Evolutionary conservation across 257 asterid genomes (phyloP).

Genomic region (Scutellaria barbata): DNA sequence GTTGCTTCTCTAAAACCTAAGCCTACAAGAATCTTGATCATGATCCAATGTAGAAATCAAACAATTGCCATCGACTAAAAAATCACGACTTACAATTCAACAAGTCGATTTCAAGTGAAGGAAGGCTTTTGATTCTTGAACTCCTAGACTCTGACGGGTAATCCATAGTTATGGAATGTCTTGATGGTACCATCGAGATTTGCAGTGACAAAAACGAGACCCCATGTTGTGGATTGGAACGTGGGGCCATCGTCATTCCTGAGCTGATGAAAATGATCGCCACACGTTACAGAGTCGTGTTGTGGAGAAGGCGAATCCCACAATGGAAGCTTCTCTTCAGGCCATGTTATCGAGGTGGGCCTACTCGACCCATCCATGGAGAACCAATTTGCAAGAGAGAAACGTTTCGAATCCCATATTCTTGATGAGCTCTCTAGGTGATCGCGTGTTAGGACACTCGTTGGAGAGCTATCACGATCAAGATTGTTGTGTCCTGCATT

Average conservation of each 20-base stretch:
- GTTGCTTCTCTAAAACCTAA: no score
- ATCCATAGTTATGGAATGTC: constrained; percentile 82
- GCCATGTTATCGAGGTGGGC: constrained; percentile 64
- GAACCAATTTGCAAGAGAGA: constrained; percentile 73
- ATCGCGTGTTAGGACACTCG: constrained; percentile 24
- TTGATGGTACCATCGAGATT: constrained; percentile 70
- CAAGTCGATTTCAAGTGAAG: no score
- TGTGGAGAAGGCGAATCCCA: constrained; percentile 35
- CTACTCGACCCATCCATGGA: constrained; percentile 57
- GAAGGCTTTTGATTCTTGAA: no score
- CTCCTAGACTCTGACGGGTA: constrained; percentile 54
- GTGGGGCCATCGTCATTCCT: constrained; percentile 16
- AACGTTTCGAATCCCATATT: constrained; percentile 54
- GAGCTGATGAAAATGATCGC: constrained; percentile 29
- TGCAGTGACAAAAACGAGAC: constrained; percentile 73
- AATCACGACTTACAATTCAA: no score
- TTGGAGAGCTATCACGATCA: constrained; percentile 16
- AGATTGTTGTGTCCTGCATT: neutral
- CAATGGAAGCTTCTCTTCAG: constrained; percentile 80
- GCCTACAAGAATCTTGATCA: no score
- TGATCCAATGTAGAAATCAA: no score
- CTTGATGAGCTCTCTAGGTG: constrained; percentile 28
- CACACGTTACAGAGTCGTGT: constrained; percentile 22
- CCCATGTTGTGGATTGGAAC: constrained; percentile 55
- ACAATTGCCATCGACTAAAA: no score